Evolutionary conservation across 164 flowering plant genomes (phyloP), one percentile per base, ranked within the genome.

Genomic region (Berberis thunbergii): DNA sequence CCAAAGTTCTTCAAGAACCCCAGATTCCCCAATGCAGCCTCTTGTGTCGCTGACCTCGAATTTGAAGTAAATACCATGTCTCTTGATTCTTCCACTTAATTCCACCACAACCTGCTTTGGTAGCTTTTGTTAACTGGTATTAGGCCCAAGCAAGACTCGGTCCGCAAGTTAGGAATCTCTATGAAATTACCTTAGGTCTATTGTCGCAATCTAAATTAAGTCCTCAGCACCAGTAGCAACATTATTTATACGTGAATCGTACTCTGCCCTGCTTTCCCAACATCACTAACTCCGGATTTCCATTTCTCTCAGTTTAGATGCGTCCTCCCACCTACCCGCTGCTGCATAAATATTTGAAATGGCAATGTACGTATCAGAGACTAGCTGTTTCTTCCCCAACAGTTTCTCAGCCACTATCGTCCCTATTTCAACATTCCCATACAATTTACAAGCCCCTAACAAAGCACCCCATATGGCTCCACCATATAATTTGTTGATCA

Each of bases 341-440:
- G 69, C 70, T 12, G 84, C 76, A 72, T 77, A 77, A 66, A 76
- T 64, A 70, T 78, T 74, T 13, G 76, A 74, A 60, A 78, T 76
- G 3, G 73, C 61, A 43, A 76, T 55, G 41, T 66, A 69, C 45
- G 74, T 66, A 4, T 66, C 67, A 9, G 77, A 64, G 41, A 67
- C 70, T 53, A 78, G 75, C 56, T 70, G 70, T 13, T 69, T 69
- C 61, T 61, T 67, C 38, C 68, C 70, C n/a, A 74, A 50, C 74
- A 75, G 63, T 62, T 72, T 74, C 49, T 58, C 50, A 58, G 79
- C 79, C 7, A 74, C 77, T 48, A n/a, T 61, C 11, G 60, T 61
- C 45, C 81, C 81, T 64, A 77, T 67, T 50, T 78, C 75, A 68
- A 74, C 62, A 40, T 78, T 67, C 7, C 74, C 79, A 68, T 80